Evolutionary conservation across 1,284 basidiomycete species (phyloP).

Genomic region (Pterula multifida): DNA sequence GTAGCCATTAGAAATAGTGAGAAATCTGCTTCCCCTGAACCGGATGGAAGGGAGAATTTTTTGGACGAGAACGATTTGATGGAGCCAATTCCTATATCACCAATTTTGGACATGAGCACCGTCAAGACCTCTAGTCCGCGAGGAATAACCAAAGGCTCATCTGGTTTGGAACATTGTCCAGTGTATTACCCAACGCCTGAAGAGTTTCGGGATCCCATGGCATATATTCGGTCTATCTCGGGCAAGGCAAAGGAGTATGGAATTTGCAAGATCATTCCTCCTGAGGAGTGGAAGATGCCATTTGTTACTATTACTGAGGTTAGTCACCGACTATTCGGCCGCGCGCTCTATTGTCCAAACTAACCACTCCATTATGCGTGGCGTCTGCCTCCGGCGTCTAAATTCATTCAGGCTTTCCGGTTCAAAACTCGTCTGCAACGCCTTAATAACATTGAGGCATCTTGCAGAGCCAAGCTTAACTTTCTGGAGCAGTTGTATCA

Average conservation of each 20-base stretch:
- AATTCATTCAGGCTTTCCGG: constrained; percentile 58
- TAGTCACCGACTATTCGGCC: constrained; percentile 13
- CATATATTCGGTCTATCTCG: constrained; percentile 82
- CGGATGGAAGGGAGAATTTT: constrained; percentile 30
- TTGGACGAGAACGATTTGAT: constrained; percentile 36
- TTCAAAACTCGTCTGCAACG: constrained; percentile 95
- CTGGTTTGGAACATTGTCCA: constrained; percentile 85
- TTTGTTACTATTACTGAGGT: constrained; percentile 95
- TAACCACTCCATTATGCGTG: constrained; percentile 10
- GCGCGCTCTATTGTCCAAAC: constrained; percentile 17
- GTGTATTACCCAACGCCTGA: constrained; percentile 80
- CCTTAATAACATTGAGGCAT: constrained; percentile 95
- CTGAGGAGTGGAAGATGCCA: constrained; percentile 89
- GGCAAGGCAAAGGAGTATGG: constrained; percentile 70
- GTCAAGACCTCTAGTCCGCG: constrained; percentile 55
- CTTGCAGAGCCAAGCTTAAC: constrained; percentile 92
- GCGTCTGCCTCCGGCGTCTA: constrained; percentile 11
- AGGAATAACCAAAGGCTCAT: constrained; percentile 43
- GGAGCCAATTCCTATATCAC: constrained; percentile 45
- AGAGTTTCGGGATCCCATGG: constrained; percentile 93
- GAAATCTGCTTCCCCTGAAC: constrained; percentile 36
- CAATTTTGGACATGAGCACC: constrained; percentile 50
- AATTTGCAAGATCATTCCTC: constrained; percentile 95
- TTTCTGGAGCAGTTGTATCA: constrained; percentile 95
- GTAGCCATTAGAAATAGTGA: constrained; percentile 61